Evolutionary conservation across 1,139 yeast genomes (phyloP), one percentile per base, ranked within the genome.

Genomic region (Pichia sp.): DNA sequence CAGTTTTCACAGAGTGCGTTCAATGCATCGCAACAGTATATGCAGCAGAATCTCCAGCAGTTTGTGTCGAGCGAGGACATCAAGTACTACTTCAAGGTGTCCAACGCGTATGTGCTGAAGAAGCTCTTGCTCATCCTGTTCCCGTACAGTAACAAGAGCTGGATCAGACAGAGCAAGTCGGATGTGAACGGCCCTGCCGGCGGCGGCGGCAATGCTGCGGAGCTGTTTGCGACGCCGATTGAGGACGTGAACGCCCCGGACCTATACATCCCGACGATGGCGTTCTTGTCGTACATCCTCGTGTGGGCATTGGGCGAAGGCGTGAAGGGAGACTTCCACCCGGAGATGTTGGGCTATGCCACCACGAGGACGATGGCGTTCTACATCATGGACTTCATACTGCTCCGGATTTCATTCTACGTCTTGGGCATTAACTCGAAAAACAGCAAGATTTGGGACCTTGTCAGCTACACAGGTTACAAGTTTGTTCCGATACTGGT

Each of bases 221-320:
- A 80, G 46, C 72, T 77, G 15, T 89, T 77, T 67, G 86, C 88
- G 1, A 83, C 87, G 5, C 96, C 97, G 8, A 70, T 79, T 40
- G 87, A 83, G 59, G 99, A 95, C 68, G 77, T 87, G 58, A 95
- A 95, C 68, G 95, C 98, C 0, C 99, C 99, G 1, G 99, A 95
- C 70, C 80, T 93, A 76, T 95, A 95, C 70, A 89, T 95, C 55
- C 99, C 99, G 5, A 73, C 88, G 60, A 90, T 92, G 97, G 89
- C 97, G 2, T 82, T 87, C 64, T 84, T 90, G 52, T 90, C 99
- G 1, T 93, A 92, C 67, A 85, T 93, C 54, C 73, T 95, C 59
- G 77, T 90, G 48, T 85, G 95, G 81, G 93, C 97, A 5, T 79
- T 88, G 32, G 78, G 88, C 64, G 90, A 90, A 58, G 99, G 99